Percentiles rank a stretch among this genome's conserved stretches.
phyloP scores from a whole-genome alignment of 768 basidiomycete genomes.

The Russula foetens region DNA sequence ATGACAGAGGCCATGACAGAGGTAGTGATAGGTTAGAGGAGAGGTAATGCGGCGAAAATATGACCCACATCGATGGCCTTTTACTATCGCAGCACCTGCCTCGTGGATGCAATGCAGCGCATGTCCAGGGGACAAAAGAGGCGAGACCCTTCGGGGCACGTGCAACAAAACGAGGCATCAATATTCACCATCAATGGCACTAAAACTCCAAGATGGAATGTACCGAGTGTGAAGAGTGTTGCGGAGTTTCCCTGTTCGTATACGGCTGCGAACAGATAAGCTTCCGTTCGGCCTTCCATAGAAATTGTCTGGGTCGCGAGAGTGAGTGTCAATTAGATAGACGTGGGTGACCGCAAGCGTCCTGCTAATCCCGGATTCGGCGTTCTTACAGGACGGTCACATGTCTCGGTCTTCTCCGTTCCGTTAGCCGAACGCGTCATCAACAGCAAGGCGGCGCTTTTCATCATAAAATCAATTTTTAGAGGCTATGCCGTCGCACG shows the following conservation, averaged over 20 bases:
- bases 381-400: slow-evolving; percentile 2
- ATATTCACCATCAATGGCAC: too few relatives aligned
- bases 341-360: neutral
- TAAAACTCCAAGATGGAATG: neutral
- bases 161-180: slow-evolving; percentile 12
- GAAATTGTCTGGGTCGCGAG: neutral
- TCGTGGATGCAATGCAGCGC: slow-evolving; percentile 18
- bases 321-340: neutral
- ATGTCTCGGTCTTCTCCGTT: neutral
- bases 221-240: neutral
- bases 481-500: slow-evolving; percentile 14
- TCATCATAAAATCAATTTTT: neutral
- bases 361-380: neutral
- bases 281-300: neutral
- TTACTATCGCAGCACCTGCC: slow-evolving; percentile 16
- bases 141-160: slow-evolving; percentile 1
- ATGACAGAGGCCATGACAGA: slow-evolving; percentile 13
- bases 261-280: neutral
- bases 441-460: neutral
- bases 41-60: slow-evolving; percentile 11
- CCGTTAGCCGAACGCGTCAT: neutral
- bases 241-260: neutral
- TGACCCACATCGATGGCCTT: slow-evolving; percentile 17
- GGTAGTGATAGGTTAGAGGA: slow-evolving; percentile 4
- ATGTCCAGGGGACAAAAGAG: neutral